Base-by-base conservation (phyloP, 768 basidiomycete species). In the Favolaschia claudopus region DNA sequence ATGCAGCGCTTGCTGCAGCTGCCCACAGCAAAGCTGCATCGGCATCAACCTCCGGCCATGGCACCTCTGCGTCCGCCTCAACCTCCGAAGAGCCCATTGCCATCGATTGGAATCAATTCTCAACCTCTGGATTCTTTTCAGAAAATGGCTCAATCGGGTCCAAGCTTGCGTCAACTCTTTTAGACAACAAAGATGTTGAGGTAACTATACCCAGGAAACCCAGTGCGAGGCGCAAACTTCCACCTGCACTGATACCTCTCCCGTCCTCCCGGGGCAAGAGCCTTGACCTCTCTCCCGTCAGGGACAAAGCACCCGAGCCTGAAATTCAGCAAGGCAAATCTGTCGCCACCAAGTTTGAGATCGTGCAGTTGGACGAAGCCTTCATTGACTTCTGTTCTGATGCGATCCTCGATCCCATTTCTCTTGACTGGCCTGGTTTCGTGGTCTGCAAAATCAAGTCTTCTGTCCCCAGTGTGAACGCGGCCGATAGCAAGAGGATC, bases 361-460 rank as follows among this genome's bases (percentile, higher is more conserved):
- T 84, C 32, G 73, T 87, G n/a, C 81, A 85, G 58, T 67, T 93
- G 12, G 92, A 93, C 66, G 91, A 93, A 66, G 89, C 91, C 1
- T 93, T 93, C 70, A 74, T 92, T 51, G 91, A 93, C 70, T 92
- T 92, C 69, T 93, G 91, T 90, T 82, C 80, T 47, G 91, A 93
- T 66, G 82, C 89, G 2, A 68, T 92, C 29, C 74, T 87, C 15
- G 91, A 93, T 66, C 85, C 89, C 17, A 81, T 91, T 55, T 77
- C 88, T 0, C 70, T 79, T 1, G 71, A 75, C 38, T 92, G 88
- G 90, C 91, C 90, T 13, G 74, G 79, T 5, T 91, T 92, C 63
- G 82, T 89, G 36, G 69, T 93, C 14, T 89, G 88, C 70, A 87
- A 87, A 69, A 81, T 93, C 48, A 89, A 85, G 68, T 61, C 77